Evolutionary conservation across 2,329 filamentous ascomycete genomes (phyloP).

Genomic region (Chrysoporthe austroafricana): DNA sequence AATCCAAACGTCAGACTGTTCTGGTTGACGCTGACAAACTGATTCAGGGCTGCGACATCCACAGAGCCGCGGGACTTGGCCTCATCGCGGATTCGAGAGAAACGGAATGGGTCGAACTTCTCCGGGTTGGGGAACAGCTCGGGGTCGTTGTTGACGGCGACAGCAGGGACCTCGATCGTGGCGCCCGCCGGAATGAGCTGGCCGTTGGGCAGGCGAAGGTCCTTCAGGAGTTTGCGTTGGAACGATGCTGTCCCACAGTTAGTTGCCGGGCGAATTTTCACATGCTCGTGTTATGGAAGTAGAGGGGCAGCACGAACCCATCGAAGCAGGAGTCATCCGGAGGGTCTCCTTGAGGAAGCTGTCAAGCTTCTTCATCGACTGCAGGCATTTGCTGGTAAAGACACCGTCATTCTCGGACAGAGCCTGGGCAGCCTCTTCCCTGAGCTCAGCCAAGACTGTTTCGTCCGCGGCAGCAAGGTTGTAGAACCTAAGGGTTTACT

Average conservation of each 20-base stretch:
- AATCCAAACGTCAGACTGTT: constrained; percentile 43
- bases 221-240: constrained; percentile 52
- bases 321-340: constrained; percentile 32
- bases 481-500: constrained; percentile 45
- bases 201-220: constrained; percentile 57
- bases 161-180: constrained; percentile 45
- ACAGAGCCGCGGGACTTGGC: constrained; percentile 33
- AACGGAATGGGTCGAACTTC: constrained; percentile 45
- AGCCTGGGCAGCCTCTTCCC: constrained; percentile 52
- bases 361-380: constrained; percentile 40
- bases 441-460: constrained; percentile 48
- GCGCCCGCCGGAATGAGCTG: constrained; percentile 50
- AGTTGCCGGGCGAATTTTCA: background rate
- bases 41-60: constrained; percentile 41
- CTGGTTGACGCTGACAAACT: constrained; percentile 44
- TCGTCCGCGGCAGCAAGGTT: constrained; percentile 55
- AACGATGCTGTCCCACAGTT: constrained; percentile 44
- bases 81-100: constrained; percentile 40
- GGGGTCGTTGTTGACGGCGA: constrained; percentile 43
- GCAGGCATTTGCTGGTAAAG: constrained; percentile 34
- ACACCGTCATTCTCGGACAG: constrained; percentile 38
- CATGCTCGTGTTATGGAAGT: background rate
- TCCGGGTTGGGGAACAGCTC: constrained; percentile 42
- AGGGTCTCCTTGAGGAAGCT: constrained; percentile 38
- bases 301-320: constrained; percentile 37